These are phyloP conservation scores for Pachysandra terminalis DNA, from an alignment of 164 flowering plant species.

Conservation along the genomic window DNA sequence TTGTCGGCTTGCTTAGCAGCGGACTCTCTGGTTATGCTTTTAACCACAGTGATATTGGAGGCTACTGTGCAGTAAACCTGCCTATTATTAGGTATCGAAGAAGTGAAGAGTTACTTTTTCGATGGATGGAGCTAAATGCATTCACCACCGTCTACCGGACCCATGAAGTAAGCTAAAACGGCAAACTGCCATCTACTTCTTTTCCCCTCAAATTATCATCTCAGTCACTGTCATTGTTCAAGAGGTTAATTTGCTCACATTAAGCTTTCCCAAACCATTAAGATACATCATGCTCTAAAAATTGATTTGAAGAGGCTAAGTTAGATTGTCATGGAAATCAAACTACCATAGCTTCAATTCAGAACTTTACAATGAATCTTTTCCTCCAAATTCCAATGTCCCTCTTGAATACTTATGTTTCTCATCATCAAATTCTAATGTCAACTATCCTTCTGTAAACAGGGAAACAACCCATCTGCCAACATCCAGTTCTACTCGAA, in stretches of 20 bases:
- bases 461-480: slow-evolving; percentile 81
- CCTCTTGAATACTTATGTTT: background rate
- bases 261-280: background rate
- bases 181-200: background rate
- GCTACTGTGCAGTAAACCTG: slow-evolving; percentile 75
- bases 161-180: slow-evolving; percentile 59
- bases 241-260: background rate
- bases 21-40: slow-evolving; percentile 79
- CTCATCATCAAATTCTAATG: background rate
- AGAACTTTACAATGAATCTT: background rate
- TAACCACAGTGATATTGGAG: slow-evolving; percentile 90
- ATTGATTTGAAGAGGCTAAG: no score
- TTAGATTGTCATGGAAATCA: no score
- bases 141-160: slow-evolving; percentile 76
- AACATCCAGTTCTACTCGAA: slow-evolving; percentile 82
- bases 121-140: slow-evolving; percentile 87
- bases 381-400: background rate
- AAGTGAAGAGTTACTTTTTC: slow-evolving; percentile 69
- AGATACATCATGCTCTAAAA: no score
- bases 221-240: background rate
- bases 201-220: no score
- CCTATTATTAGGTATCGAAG: slow-evolving; percentile 64
- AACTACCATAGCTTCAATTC: background rate
- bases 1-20: slow-evolving; percentile 76
- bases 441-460: slow-evolving; percentile 4